Conservation (phyloP, 2,329 filamentous ascomycete genomes). For the Hortaea werneckii region DNA sequence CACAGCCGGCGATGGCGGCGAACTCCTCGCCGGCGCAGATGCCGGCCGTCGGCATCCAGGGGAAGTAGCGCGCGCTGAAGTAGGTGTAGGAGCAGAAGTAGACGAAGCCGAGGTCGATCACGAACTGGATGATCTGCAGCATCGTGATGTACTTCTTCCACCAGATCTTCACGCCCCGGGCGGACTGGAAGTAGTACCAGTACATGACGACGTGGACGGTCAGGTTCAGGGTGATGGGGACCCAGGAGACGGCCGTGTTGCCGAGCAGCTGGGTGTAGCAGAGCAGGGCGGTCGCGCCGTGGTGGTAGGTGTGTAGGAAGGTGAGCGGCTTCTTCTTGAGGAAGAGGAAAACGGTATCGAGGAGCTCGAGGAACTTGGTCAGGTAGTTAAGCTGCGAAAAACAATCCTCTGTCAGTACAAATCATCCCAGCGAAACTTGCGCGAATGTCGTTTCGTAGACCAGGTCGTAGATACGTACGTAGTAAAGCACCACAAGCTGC, state of each 20-base stretch:
- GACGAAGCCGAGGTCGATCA: slow-evolving; percentile 94
- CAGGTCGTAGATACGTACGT: slow-evolving; percentile 52
- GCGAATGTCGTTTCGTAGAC: background rate
- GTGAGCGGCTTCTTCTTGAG: slow-evolving; percentile 99
- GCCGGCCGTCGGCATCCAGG: slow-evolving; percentile 71
- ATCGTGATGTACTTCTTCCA: slow-evolving; percentile 99
- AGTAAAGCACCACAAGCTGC: slow-evolving; percentile 88
- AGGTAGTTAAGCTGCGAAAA: slow-evolving; percentile 79
- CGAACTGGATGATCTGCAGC: slow-evolving; percentile 92
- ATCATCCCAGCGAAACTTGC: background rate
- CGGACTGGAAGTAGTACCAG: slow-evolving; percentile 99
- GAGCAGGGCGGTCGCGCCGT: slow-evolving; percentile 89
- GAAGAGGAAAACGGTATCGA: slow-evolving; percentile 94
- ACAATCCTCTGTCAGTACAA: background rate
- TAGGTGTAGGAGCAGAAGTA: slow-evolving; percentile 99
- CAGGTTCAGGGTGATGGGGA: slow-evolving; percentile 84
- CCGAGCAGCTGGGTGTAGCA: slow-evolving; percentile 97
- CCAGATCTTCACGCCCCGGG: slow-evolving; percentile 90
- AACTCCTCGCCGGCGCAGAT: slow-evolving; percentile 94
- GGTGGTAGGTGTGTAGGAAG: slow-evolving; percentile 98
- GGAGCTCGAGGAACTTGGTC: slow-evolving; percentile 91
- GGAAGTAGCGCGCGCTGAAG: slow-evolving; percentile 86
- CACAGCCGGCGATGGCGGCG: slow-evolving; percentile 84
- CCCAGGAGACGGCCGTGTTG: slow-evolving; percentile 88
- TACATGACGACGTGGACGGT: slow-evolving; percentile 98